Evolutionary conservation across 139 green algal species (phyloP).

Genomic region (Chlamydomonas schloesseri): DNA sequence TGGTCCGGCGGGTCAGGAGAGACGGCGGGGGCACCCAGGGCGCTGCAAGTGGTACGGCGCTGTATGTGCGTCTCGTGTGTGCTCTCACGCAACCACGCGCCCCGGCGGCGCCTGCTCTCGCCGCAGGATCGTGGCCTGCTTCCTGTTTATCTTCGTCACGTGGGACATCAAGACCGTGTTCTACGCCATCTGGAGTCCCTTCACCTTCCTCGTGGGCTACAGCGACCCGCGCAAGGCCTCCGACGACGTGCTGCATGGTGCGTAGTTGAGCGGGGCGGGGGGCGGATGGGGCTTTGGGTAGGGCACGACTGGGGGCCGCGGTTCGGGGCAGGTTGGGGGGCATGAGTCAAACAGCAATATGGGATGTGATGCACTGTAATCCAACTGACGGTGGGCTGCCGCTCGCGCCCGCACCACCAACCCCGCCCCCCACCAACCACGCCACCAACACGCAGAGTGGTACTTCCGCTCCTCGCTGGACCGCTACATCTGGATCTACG

Average conservation of each 20-base stretch:
- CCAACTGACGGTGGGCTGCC: too few species aligned
- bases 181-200: slow-evolving; percentile 87
- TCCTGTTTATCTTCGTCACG: slow-evolving; percentile 75
- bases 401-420: not conserved
- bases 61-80: too few species aligned
- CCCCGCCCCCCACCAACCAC: not conserved
- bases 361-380: too few species aligned
- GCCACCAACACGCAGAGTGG: slow-evolving; percentile 78
- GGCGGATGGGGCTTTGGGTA: too few species aligned
- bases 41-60: too few species aligned
- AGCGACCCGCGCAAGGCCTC: slow-evolving; percentile 83
- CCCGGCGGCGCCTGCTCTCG: too few species aligned
- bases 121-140: slow-evolving; percentile 65
- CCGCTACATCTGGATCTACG: slow-evolving; percentile 96
- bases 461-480: slow-evolving; percentile 95
- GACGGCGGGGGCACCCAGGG: too few species aligned
- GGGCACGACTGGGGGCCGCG: too few species aligned
- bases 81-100: too few species aligned
- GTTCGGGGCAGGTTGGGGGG: too few species aligned
- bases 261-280: not conserved
- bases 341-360: too few species aligned
- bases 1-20: too few species aligned
- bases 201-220: slow-evolving; percentile 89
- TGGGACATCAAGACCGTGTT: slow-evolving; percentile 95
- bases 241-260: slow-evolving; percentile 85